Base-by-base conservation (phyloP, 352 stramenopile genomes). In the Phytopythium kandeliae region DNA sequence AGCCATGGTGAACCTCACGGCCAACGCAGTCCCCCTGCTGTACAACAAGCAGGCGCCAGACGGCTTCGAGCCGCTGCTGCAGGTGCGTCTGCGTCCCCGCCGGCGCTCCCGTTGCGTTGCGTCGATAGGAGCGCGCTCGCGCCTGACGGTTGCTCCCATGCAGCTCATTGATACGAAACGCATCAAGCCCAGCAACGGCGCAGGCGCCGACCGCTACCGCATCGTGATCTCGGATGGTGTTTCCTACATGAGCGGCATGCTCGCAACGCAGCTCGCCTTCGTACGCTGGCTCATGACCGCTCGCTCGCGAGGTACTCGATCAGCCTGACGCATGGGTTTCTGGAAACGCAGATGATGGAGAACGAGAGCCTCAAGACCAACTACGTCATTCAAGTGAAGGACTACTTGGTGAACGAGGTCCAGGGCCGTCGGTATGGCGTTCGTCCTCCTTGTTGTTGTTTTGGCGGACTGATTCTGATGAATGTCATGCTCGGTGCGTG, bases 101-200 rank as follows among this genome's bases (percentile, higher is more conserved):
- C 8, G 17, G 40, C 24, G n/a, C 36, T 25, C 11, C 16, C 24
- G 21, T 22, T 45, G 7, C 33, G 3, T 28, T 17, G 16, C 33
- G 21, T 30, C 22, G 19, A 36, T 38, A n/a, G n/a, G n/a, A n/a
- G n/a, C n/a, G 41, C 28, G 12, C 19, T 12, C 12, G 28, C 4
- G 4, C 16, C 34, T 48, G 13, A 36, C 28, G 11, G n/a, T 21
- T 35, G 17, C n/a, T n/a, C 26, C 21, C 30, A 5, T 19, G 41
- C 47, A 65, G 68, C 66, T 94, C 44, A 94, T 94, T 48, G 81
- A 94, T 62, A 89, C 76, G 28, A 90, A 90, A 69, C 91, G 91
- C 71, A 94, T 94, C 64, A 88, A 89, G 40, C 83, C 84, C 1
- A 71, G 73, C 30, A 92, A 71, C 34, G 81, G 84, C 52, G 60